These are phyloP conservation scores for Salix caprea DNA, from an alignment of 345 rosid genomes.

Conservation along the genomic window DNA sequence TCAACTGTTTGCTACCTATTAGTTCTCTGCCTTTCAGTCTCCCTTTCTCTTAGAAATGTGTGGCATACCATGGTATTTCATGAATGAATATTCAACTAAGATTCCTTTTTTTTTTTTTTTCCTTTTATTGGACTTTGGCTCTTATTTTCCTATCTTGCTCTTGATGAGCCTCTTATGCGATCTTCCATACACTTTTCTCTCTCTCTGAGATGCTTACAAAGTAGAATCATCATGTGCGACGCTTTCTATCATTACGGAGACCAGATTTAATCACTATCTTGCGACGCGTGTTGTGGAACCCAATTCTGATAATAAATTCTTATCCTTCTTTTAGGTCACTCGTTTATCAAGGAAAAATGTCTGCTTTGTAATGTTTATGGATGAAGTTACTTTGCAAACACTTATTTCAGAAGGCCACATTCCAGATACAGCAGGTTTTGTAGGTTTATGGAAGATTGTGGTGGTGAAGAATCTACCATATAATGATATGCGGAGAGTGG, in stretches of 20 bases:
- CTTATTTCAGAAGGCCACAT: constrained; percentile 73
- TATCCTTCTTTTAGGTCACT: constrained; percentile 55
- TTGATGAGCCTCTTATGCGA: background rate
- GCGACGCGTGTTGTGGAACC: background rate
- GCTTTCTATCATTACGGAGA: background rate
- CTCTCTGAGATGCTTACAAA: too few species aligned
- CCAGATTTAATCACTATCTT: background rate
- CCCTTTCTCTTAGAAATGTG: background rate
- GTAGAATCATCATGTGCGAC: background rate
- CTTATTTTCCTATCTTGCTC: background rate
- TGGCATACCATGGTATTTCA: background rate
- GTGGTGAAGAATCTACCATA: constrained; percentile 86
- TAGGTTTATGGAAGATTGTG: constrained; percentile 95
- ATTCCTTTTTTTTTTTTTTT: background rate
- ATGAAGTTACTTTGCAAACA: constrained; percentile 67
- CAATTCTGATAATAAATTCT: background rate
- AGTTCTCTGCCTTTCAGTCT: background rate
- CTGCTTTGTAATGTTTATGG: constrained; percentile 95
- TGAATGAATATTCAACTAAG: background rate
- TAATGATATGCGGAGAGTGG: constrained; percentile 88
- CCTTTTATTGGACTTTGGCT: background rate
- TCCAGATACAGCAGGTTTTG: constrained; percentile 71
- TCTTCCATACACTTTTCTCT: background rate
- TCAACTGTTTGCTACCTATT: background rate
- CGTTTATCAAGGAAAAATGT: constrained; percentile 86